phyloP scores from a whole-genome alignment of 2,329 filamentous ascomycete species.

The Ophiobolus disseminans region DNA sequence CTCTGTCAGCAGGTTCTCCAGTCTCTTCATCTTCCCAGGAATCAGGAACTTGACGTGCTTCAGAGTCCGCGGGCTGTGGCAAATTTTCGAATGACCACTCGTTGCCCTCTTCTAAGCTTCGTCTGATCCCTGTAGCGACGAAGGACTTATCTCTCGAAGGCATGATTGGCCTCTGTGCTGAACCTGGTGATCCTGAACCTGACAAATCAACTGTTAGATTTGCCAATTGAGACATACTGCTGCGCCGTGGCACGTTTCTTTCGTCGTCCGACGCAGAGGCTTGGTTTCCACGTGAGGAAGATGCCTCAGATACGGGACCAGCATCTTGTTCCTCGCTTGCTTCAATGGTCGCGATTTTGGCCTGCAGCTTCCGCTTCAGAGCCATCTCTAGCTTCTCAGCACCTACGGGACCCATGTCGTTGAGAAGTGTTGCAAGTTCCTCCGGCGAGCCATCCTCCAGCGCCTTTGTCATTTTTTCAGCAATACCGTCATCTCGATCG shows the following conservation, averaged over 20 bases:
- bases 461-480: neutral
- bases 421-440: too few species aligned
- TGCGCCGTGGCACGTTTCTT: slow-evolving; percentile 17
- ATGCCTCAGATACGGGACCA: neutral
- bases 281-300: neutral
- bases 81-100: slow-evolving; percentile 42
- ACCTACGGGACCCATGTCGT: too few species aligned
- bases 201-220: slow-evolving; percentile 2
- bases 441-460: too few species aligned
- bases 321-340: too few species aligned
- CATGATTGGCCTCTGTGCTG: slow-evolving; percentile 53
- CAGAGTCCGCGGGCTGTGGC: slow-evolving; percentile 13
- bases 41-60: slow-evolving; percentile 18
- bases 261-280: neutral
- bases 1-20: slow-evolving; percentile 4
- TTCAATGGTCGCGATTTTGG: too few species aligned
- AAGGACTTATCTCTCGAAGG: slow-evolving; percentile 55
- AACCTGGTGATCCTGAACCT: slow-evolving; percentile 16
- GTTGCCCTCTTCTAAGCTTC: slow-evolving; percentile 54
- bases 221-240: slow-evolving; percentile 16
- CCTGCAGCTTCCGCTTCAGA: too few species aligned
- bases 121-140: slow-evolving; percentile 56
- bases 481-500: neutral
- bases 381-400: too few species aligned
- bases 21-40: slow-evolving; percentile 38